Percentiles rank a stretch among this genome's conserved stretches.
These are phyloP conservation scores for Cadophora luteo-olivacea DNA, from an alignment of 2,329 filamentous ascomycete species.

Conservation along the genomic window DNA sequence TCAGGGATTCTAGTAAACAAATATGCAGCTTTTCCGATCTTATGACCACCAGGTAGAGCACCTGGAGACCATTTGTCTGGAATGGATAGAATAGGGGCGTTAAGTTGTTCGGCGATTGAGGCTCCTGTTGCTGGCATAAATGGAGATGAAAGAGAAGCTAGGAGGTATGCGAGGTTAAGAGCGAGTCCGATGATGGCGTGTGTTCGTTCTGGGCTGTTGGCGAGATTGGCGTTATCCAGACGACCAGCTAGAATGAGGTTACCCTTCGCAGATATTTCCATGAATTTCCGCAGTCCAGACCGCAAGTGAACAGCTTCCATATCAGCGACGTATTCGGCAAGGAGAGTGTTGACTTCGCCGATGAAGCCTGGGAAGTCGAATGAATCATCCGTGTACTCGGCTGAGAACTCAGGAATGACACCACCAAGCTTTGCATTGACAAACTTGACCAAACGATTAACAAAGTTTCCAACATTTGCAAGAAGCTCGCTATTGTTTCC, in stretches of 20 bases:
- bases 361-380: conserved; percentile 53
- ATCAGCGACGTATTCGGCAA: conserved; percentile 71
- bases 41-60: conserved; percentile 73
- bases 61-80: conserved; percentile 70
- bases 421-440: conserved; percentile 74
- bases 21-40: conserved; percentile 79
- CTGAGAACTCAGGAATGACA: conserved; percentile 67
- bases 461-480: conserved; percentile 74
- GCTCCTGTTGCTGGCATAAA: conserved; percentile 84
- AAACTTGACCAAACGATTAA: conserved; percentile 78
- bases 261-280: conserved; percentile 69
- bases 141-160: conserved; percentile 79
- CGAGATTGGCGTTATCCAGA: conserved; percentile 50
- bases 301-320: conserved; percentile 77
- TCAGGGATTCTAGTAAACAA: conserved; percentile 85
- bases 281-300: conserved; percentile 66
- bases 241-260: conserved; percentile 62
- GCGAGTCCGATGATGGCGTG: conserved; percentile 70
- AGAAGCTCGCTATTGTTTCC: conserved; percentile 90
- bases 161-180: conserved; percentile 82
- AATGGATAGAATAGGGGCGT: conserved; percentile 61
- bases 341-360: conserved; percentile 66
- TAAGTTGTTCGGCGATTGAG: conserved; percentile 80
- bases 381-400: conserved; percentile 60
- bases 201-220: conserved; percentile 46